Evolutionary conservation across 257 asterid genomes (phyloP).

Genomic region (Ajuga chamaepitys): DNA sequence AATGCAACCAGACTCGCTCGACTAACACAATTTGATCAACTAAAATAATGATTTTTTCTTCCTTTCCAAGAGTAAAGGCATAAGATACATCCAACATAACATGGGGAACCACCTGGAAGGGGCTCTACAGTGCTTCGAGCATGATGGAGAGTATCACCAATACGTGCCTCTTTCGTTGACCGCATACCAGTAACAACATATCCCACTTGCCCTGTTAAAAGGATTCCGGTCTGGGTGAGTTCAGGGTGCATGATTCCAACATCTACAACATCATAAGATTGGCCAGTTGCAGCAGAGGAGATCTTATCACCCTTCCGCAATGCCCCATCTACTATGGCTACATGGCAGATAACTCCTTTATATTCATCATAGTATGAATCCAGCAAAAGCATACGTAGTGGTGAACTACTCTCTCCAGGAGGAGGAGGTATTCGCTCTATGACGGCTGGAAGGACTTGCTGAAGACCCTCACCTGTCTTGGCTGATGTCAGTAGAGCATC

Average conservation of each 20-base stretch:
- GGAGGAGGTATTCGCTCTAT: conserved; percentile 91
- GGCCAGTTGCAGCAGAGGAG: conserved; percentile 86
- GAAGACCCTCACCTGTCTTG: conserved; percentile 89
- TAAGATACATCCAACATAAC: neutral
- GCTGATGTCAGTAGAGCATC: conserved; percentile 88
- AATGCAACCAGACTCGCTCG: neutral
- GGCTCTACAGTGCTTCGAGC: conserved; percentile 53
- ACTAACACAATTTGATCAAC: neutral
- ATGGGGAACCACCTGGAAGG: conserved; percentile 67
- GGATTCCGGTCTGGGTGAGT: conserved; percentile 77
- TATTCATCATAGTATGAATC: conserved; percentile 97
- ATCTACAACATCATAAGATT: conserved; percentile 76
- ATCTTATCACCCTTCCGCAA: conserved; percentile 84
- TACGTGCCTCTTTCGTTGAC: conserved; percentile 91
- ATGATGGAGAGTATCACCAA: conserved; percentile 92
- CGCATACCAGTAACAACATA: conserved; percentile 94
- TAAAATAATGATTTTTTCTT: neutral
- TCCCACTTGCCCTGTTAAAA: conserved; percentile 94
- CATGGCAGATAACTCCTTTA: conserved; percentile 97
- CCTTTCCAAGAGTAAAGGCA: neutral
- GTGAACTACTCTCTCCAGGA: conserved; percentile 52
- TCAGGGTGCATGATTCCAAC: conserved; percentile 97
- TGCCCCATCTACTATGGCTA: conserved; percentile 91
- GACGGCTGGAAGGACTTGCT: conserved; percentile 94
- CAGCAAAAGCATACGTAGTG: conserved; percentile 81